Evolutionary conservation across 2,329 filamentous ascomycete species (phyloP).

Genomic region (Truncatella angustata): DNA sequence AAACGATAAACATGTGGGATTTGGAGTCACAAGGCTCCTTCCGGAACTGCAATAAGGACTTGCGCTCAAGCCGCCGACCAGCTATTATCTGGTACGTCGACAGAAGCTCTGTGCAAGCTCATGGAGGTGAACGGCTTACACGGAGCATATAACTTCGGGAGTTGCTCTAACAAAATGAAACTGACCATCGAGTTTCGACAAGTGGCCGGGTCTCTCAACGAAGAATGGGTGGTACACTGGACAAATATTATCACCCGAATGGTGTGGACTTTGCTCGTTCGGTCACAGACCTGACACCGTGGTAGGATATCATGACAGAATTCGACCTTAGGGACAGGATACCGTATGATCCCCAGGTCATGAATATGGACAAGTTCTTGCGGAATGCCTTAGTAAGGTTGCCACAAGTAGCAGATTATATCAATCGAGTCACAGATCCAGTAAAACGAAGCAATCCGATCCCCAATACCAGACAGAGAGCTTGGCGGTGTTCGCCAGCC

Average conservation of each 20-base stretch:
- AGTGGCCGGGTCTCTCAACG: background rate
- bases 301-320: too few species aligned
- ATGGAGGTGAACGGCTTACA: background rate
- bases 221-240: background rate
- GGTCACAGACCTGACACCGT: too few species aligned
- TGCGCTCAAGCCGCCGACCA: too few species aligned
- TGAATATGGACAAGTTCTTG: background rate
- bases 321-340: too few species aligned
- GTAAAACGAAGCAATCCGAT: background rate
- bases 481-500: background rate
- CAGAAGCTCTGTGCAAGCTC: too few species aligned
- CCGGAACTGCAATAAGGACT: too few species aligned
- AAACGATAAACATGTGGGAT: too few species aligned
- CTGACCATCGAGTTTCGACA: conserved; percentile 1
- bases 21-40: too few species aligned
- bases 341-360: background rate
- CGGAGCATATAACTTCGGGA: background rate
- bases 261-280: background rate
- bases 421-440: background rate
- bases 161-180: background rate
- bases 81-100: too few species aligned
- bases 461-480: background rate
- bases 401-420: background rate
- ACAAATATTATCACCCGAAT: background rate
- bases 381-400: background rate